A percentile compares a stretch with the other conserved stretches of the same genome.
phyloP scores from a whole-genome alignment of 1,284 basidiomycete species.

The Acaromyces ingoldii region DNA sequence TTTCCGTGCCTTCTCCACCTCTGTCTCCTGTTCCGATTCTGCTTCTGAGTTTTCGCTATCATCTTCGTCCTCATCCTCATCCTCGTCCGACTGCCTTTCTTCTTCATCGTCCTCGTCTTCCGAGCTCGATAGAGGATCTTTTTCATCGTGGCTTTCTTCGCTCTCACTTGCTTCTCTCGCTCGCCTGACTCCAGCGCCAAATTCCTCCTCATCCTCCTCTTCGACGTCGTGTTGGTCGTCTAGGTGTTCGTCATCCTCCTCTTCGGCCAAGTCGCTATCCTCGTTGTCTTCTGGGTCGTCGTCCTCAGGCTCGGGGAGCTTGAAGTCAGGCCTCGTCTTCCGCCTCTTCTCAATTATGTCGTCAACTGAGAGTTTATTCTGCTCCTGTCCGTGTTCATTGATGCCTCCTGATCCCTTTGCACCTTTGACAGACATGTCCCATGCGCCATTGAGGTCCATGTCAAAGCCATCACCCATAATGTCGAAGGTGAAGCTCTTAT shows the following conservation, averaged over 20 bases:
- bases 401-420: constrained; percentile 11
- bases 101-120: constrained; percentile 34
- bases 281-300: constrained; percentile 15
- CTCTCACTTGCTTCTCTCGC: constrained; percentile 35
- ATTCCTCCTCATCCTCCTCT: constrained; percentile 35
- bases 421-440: constrained; percentile 40
- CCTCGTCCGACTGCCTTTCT: constrained; percentile 54
- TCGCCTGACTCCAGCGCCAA: constrained; percentile 28
- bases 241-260: constrained; percentile 23
- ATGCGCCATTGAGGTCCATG: constrained; percentile 14
- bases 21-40: constrained; percentile 24
- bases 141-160: constrained; percentile 28
- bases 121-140: constrained; percentile 33
- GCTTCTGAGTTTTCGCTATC: constrained; percentile 19
- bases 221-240: constrained; percentile 12
- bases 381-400: constrained; percentile 9
- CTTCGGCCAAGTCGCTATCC: constrained; percentile 12
- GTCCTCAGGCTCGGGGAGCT: constrained; percentile 11
- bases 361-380: constrained; percentile 40
- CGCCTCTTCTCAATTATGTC: constrained; percentile 48
- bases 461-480: constrained; percentile 25
- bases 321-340: constrained; percentile 14
- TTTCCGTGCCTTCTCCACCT: constrained; percentile 38
- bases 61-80: constrained; percentile 36
- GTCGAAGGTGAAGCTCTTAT: constrained; percentile 32